These are phyloP conservation scores for Paecilomyces fulvus DNA, from an alignment of 2,329 filamentous ascomycete species.

Conservation along the genomic window DNA sequence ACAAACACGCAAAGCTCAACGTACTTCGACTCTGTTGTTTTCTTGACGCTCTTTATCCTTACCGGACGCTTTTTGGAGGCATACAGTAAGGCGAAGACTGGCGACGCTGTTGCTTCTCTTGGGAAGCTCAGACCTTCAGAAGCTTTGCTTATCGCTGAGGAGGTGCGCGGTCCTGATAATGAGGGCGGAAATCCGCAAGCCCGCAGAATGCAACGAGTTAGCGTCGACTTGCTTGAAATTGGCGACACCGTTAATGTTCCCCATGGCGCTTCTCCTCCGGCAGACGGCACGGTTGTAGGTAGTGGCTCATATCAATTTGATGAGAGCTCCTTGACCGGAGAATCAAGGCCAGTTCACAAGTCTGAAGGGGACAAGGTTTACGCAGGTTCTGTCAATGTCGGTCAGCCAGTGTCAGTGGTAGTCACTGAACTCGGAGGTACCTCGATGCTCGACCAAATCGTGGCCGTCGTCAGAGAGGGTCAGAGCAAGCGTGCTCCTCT, in stretches of 20 bases:
- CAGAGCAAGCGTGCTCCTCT: conserved; percentile 42
- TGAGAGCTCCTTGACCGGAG: conserved; percentile 74
- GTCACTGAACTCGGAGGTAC: conserved; percentile 38
- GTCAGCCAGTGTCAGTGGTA: conserved; percentile 35
- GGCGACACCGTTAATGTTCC: conserved; percentile 67
- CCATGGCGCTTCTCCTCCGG: conserved; percentile 74
- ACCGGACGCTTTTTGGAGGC: conserved; percentile 56
- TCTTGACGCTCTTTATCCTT: conserved; percentile 80
- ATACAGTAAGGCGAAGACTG: conserved; percentile 85
- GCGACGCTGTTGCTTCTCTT: conserved; percentile 73
- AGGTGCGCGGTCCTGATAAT: conserved; percentile 1
- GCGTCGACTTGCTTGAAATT: conserved; percentile 62
- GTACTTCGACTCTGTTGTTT: conserved; percentile 91
- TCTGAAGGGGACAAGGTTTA: conserved; percentile 34
- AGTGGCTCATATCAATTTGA: conserved; percentile 63
- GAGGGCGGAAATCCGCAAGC: conserved; percentile 2
- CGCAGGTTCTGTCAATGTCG: conserved; percentile 41
- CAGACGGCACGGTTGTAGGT: conserved; percentile 58
- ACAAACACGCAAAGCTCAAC: conserved; percentile 43
- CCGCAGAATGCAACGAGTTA: conserved; percentile 37
- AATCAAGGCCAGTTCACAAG: conserved; percentile 40
- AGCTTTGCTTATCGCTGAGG: conserved; percentile 54
- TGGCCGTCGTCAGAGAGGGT: conserved; percentile 41
- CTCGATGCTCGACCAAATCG: conserved; percentile 44
- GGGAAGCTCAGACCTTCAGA: conserved; percentile 69